A percentile compares a stretch with the other conserved stretches of the same genome.
Evolutionary conservation across 1,139 yeast species (phyloP).

Genomic region (Maudiozyma humilis): DNA sequence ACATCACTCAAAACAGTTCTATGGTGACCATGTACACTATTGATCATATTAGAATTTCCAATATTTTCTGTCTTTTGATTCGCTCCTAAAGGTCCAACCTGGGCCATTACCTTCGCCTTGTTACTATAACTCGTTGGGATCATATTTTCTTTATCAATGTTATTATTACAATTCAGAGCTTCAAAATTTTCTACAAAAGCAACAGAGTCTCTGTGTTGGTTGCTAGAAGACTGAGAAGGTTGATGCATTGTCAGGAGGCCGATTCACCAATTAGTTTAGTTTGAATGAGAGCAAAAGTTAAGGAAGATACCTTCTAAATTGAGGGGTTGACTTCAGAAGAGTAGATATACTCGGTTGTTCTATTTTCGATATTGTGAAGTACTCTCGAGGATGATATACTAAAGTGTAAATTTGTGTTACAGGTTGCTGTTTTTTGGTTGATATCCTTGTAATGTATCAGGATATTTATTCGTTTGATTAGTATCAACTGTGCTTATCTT

Average conservation of each 20-base stretch:
- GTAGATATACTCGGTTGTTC: no score
- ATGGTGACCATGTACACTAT: constrained; percentile 8
- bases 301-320: no score
- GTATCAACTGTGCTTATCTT: no score
- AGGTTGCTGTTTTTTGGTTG: no score
- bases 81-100: not conserved
- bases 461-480: no score
- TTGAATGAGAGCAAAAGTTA: no score
- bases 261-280: no score
- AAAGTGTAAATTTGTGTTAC: no score
- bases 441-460: no score
- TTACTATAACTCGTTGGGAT: constrained; percentile 2
- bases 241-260: constrained; percentile 9
- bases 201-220: not conserved
- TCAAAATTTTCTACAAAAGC: not conserved
- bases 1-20: constrained; percentile 28
- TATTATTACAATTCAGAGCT: not conserved
- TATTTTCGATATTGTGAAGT: no score
- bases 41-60: not conserved
- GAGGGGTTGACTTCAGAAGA: no score
- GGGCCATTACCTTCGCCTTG: not conserved
- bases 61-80: not conserved
- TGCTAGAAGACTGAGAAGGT: constrained; percentile 1
- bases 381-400: no score
- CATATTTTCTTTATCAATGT: constrained; percentile 10